Evolutionary conservation across 2,329 filamentous ascomycete genomes (phyloP).

Genomic region (Berkeleyomyces rouxiae): DNA sequence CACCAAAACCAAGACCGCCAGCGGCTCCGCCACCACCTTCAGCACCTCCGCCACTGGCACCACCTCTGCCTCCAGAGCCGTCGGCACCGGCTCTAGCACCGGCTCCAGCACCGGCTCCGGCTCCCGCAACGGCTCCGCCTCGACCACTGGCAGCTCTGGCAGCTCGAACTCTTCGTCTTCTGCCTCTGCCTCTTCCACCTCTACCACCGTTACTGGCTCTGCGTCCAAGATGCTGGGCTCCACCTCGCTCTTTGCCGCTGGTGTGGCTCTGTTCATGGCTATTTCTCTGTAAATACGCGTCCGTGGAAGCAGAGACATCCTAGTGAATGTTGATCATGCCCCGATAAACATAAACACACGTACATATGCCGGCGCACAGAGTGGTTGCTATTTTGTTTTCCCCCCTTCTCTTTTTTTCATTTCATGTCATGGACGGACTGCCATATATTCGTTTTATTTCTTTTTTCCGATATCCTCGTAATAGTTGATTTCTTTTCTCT

Average conservation of each 20-base stretch:
- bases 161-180: neutral
- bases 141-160: neutral
- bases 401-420: neutral
- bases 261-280: slow-evolving; percentile 6
- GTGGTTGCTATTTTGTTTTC: neutral
- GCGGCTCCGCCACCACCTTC: neutral
- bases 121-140: neutral
- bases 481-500: slow-evolving; percentile 9
- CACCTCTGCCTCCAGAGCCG: slow-evolving; percentile 7
- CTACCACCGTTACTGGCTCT: neutral
- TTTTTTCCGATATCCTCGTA: slow-evolving; percentile 8
- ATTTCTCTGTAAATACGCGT: slow-evolving; percentile 11
- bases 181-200: neutral
- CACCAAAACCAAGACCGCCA: neutral
- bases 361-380: neutral
- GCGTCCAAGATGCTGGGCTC: slow-evolving; percentile 4
- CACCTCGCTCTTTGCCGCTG: slow-evolving; percentile 9
- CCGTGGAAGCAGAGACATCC: neutral
- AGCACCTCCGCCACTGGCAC: slow-evolving; percentile 8
- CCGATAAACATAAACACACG: slow-evolving; percentile 6
- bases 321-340: neutral
- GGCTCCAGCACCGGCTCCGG: slow-evolving; percentile 2
- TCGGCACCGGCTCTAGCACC: neutral
- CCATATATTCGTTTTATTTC: slow-evolving; percentile 2
- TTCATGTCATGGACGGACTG: slow-evolving; percentile 7